phyloP scores from a whole-genome alignment of 1,284 basidiomycete genomes.

The Neolentinus lepideus region DNA sequence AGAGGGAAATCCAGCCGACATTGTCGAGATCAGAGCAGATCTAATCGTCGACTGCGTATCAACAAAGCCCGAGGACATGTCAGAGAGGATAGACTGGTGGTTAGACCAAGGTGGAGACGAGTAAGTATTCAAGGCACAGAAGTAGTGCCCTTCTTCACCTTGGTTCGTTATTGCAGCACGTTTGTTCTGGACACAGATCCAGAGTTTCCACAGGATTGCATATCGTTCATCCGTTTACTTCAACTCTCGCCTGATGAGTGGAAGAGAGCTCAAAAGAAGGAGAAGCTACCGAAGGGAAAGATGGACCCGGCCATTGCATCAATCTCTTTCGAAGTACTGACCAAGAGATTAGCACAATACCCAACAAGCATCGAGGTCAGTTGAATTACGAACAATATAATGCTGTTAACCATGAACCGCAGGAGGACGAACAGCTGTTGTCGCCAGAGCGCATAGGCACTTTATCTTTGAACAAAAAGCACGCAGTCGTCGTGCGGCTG shows the following conservation, averaged over 20 bases:
- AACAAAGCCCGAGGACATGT: conserved; percentile 19
- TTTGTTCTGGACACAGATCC: conserved; percentile 54
- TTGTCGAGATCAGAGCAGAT: conserved; percentile 82
- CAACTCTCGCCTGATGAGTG: conserved; percentile 56
- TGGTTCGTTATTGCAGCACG: conserved; percentile 32
- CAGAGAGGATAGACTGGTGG: conserved; percentile 84
- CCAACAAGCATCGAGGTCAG: conserved; percentile 49
- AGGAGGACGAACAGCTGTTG: conserved; percentile 51
- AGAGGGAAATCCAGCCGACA: conserved; percentile 77
- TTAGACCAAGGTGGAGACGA: conserved; percentile 87
- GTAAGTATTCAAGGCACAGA: conserved; percentile 40
- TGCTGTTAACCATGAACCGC: conserved; percentile 11
- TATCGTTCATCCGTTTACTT: conserved; percentile 71
- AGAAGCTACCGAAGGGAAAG: conserved; percentile 75
- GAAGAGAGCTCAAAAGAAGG: conserved; percentile 54
- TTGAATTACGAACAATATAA: conserved; percentile 6
- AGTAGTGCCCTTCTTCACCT: conserved; percentile 2
- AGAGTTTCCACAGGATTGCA: conserved; percentile 53
- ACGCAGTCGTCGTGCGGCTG: conserved; percentile 69
- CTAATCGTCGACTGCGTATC: conserved; percentile 52
- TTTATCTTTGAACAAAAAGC: conserved; percentile 39
- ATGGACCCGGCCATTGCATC: conserved; percentile 41
- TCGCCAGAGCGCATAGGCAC: conserved; percentile 11
- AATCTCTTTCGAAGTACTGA: conserved; percentile 42
- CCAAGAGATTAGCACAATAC: conserved; percentile 48